Evolutionary conservation across 1,284 basidiomycete genomes (phyloP), one percentile per base, ranked within the genome.

Genomic region (Apiotrichum mycotoxinovorans): DNA sequence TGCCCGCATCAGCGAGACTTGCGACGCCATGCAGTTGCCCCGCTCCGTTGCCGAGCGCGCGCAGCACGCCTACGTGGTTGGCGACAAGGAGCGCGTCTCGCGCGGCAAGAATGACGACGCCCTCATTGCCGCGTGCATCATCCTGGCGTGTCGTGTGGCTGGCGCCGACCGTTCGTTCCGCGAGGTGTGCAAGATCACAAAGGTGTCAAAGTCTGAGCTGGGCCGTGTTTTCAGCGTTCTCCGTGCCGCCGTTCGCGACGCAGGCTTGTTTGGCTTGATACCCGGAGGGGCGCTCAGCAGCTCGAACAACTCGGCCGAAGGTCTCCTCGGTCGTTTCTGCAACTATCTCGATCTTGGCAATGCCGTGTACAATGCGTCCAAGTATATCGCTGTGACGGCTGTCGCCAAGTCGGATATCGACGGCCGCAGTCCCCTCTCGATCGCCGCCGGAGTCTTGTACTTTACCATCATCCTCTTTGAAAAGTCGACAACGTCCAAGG

Each of bases 81-180:
- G 91, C 25, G 92, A 98, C 73, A 93, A 98, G 77, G 91, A 40
- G 12, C 91, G 91, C 72, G 82, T 96, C 14, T 81, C 96, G 15
- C 87, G 89, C 40, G 94, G 93, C 38, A 98, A 97, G 75, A 88
- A 89, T 15, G 70, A 70, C 25, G 89, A 94, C 57, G 92, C 93
- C 1, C 87, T 96, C 70, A 93, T 97, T 65, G 95, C 94, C 12
- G 94, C 95, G 1, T 97, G 93, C 78, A 96, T 99, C 74, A 97
- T 98, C 74, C 94, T 97, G 66, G 96, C 95, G 0, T 97, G 94
- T 76, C 85, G 95, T 58, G 90, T 94, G 75, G 91, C 89, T 17
- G 88, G 91, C 66, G 93, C 96, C 12, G 90, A 90, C 0, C 84
- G 96, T 62, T 95, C 93, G 54, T 98, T 98, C 80, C 85, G 88